phyloP scores from a whole-genome alignment of 2,329 filamentous ascomycete genomes.

The Monilinia laxa region DNA sequence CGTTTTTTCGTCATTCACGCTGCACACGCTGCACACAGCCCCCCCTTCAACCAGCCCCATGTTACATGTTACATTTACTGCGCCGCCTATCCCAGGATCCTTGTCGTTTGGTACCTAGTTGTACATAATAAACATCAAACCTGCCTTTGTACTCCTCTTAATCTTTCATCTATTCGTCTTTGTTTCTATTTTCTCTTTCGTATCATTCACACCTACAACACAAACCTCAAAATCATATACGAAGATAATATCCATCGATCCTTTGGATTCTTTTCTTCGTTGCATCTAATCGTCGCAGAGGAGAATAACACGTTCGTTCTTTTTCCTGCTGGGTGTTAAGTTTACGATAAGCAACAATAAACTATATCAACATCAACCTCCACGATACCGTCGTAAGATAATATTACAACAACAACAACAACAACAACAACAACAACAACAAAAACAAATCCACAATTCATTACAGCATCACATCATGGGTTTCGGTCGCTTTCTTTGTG shows the following conservation, averaged over 20 bases:
- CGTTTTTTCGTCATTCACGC: not conserved
- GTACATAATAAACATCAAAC: constrained; percentile 9
- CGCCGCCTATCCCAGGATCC: not conserved
- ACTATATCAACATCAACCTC: constrained; percentile 20
- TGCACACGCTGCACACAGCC: not conserved
- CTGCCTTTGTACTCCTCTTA: not conserved
- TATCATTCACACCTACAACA: not conserved
- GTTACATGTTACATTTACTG: not conserved
- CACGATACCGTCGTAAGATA: constrained; percentile 21
- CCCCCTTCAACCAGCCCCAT: too few species aligned
- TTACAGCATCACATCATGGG: constrained; percentile 51
- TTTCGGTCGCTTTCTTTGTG: constrained; percentile 78
- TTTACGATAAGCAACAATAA: not conserved
- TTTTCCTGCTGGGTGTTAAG: not conserved
- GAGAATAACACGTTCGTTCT: constrained; percentile 10
- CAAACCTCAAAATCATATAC: not conserved
- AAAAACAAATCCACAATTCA: constrained; percentile 1
- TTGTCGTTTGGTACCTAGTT: not conserved
- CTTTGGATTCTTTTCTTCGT: not conserved
- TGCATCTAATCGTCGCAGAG: not conserved
- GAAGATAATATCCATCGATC: not conserved
- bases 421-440: too few species aligned
- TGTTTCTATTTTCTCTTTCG: not conserved
- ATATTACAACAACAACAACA: constrained; percentile 17
- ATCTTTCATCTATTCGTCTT: not conserved